phyloP scores from a whole-genome alignment of 768 basidiomycete species.

The Amanita rimosa region DNA sequence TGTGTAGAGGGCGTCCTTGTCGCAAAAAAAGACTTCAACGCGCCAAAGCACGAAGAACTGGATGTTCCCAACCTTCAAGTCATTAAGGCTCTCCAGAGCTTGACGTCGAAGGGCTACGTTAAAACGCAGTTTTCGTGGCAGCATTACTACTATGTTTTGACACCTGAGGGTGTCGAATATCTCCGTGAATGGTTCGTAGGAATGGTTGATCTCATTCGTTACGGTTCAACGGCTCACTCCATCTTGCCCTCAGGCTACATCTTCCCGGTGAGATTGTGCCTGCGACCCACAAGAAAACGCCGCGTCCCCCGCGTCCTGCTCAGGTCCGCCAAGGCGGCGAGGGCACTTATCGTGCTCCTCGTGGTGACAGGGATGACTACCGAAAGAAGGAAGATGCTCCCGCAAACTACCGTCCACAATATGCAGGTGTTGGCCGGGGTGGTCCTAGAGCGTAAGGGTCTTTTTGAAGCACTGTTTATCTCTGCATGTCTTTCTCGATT shows the following conservation, averaged over 20 bases:
- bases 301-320: constrained; percentile 77
- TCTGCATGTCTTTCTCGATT: constrained; percentile 2
- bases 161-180: constrained; percentile 94
- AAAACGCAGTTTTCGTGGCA: constrained; percentile 99
- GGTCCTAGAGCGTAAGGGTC: constrained; percentile 56
- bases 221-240: not conserved
- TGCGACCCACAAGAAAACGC: constrained; percentile 94
- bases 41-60: constrained; percentile 90
- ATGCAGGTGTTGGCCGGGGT: constrained; percentile 83
- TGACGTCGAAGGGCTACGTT: constrained; percentile 73
- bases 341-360: constrained; percentile 79
- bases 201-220: not conserved
- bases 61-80: constrained; percentile 62
- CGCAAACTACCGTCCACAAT: constrained; percentile 83
- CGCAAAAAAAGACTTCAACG: constrained; percentile 99
- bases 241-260: constrained; percentile 62
- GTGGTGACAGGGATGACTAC: constrained; percentile 86
- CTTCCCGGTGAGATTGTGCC: constrained; percentile 95
- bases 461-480: not conserved
- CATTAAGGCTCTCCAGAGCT: constrained; percentile 61
- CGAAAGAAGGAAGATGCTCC: constrained; percentile 85
- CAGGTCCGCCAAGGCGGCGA: constrained; percentile 55
- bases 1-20: constrained; percentile 89
- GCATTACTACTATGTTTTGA: constrained; percentile 97
- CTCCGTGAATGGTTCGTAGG: constrained; percentile 73